Evolutionary conservation across 176 grass and related monocot genomes (phyloP).

Genomic region (Melocanna baccifera): DNA sequence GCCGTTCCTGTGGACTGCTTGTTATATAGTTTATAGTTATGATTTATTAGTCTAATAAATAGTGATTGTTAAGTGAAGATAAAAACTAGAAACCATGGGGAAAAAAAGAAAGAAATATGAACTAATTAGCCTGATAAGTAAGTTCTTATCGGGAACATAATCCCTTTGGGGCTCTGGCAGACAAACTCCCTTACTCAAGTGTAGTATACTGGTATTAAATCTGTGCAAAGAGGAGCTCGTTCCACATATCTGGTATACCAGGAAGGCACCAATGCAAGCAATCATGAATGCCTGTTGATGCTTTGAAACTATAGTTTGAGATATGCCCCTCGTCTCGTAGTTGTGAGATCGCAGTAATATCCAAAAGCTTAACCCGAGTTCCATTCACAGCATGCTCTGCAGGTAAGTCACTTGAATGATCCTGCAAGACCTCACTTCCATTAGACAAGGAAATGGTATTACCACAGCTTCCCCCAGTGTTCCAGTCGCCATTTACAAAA

Average conservation of each 20-base stretch:
- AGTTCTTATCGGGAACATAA: background rate
- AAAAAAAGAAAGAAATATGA: too few species aligned
- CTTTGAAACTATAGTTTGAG: slow-evolving; percentile 67
- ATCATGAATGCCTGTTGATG: slow-evolving; percentile 54
- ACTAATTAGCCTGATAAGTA: too few species aligned
- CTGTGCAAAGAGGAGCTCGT: slow-evolving; percentile 90
- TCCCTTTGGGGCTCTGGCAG: background rate
- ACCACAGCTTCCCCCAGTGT: slow-evolving; percentile 90
- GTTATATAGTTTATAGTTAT: too few species aligned
- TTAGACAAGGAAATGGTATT: slow-evolving; percentile 63
- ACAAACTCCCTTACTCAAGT: background rate
- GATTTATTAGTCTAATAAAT: too few species aligned
- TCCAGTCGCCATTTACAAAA: slow-evolving; percentile 97
- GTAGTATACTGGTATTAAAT: slow-evolving; percentile 46
- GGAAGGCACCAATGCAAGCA: slow-evolving; percentile 99
- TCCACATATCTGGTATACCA: slow-evolving; percentile 90
- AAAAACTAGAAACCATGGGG: too few species aligned
- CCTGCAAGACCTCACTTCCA: slow-evolving; percentile 67
- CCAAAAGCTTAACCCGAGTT: slow-evolving; percentile 71
- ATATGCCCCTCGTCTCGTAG: slow-evolving; percentile 89
- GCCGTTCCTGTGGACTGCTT: too few species aligned
- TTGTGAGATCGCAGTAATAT: slow-evolving; percentile 79
- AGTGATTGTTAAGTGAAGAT: too few species aligned
- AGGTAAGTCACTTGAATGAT: slow-evolving; percentile 62
- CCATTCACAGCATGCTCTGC: slow-evolving; percentile 67